These are phyloP conservation scores for Phytophthora aleatoria DNA, from an alignment of 352 stramenopile genomes.

Conservation along the genomic window DNA sequence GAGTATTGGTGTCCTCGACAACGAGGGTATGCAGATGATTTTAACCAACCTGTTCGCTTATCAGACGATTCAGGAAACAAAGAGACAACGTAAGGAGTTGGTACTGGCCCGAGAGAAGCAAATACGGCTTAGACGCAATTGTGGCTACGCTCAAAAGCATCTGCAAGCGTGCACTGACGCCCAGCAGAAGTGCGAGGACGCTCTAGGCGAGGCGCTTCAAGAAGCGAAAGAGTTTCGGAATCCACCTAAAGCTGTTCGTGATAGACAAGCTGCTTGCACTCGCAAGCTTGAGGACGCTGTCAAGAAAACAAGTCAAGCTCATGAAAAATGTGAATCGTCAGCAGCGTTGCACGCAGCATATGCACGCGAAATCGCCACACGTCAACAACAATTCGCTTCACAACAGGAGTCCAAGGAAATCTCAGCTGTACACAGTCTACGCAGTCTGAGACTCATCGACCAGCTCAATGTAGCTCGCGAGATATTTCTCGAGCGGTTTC, in stretches of 20 bases:
- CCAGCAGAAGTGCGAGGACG: slow-evolving; percentile 26
- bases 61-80: slow-evolving; percentile 45
- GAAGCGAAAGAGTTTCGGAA: slow-evolving; percentile 70
- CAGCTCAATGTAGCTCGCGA: slow-evolving; percentile 50
- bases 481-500: slow-evolving; percentile 73
- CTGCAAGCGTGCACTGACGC: slow-evolving; percentile 29
- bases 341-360: slow-evolving; percentile 13
- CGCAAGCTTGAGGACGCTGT: slow-evolving; percentile 41
- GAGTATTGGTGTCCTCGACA: slow-evolving; percentile 43
- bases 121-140: slow-evolving; percentile 32
- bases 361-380: slow-evolving; percentile 23
- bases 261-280: slow-evolving; percentile 35
- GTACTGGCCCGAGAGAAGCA: slow-evolving; percentile 17
- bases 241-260: slow-evolving; percentile 54
- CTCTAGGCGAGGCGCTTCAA: slow-evolving; percentile 45
- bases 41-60: slow-evolving; percentile 59
- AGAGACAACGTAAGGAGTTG: slow-evolving; percentile 27
- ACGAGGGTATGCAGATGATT: slow-evolving; percentile 53
- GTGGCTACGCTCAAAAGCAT: slow-evolving; percentile 43
- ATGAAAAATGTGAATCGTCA: slow-evolving; percentile 21
- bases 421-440: slow-evolving; percentile 58
- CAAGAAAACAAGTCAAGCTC: slow-evolving; percentile 20
- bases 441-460: slow-evolving; percentile 43
- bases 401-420: slow-evolving; percentile 52
- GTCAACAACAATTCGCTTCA: slow-evolving; percentile 22